Percentiles rank a stretch among this genome's conserved stretches.
Conservation (phyloP, 2,329 filamentous ascomycete genomes). For the Drechslerella coelobrocha region DNA sequence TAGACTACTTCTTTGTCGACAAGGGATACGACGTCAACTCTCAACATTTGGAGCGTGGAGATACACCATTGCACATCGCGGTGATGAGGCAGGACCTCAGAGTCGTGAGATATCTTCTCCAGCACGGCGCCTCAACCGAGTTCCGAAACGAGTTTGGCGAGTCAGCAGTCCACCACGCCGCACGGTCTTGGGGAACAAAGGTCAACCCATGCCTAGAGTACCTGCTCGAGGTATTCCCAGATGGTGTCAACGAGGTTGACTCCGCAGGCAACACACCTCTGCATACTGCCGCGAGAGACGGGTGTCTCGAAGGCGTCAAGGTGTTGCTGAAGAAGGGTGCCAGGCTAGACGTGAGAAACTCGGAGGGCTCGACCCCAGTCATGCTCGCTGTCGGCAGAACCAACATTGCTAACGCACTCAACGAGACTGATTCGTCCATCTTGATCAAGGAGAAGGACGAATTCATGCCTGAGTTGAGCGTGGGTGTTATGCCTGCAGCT, state of each 20-base stretch:
- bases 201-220: conserved; percentile 49
- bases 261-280: conserved; percentile 45
- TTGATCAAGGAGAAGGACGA: conserved; percentile 47
- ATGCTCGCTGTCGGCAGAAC: conserved; percentile 42
- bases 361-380: conserved; percentile 35
- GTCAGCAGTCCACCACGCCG: conserved; percentile 44
- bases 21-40: conserved; percentile 38
- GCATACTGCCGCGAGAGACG: conserved; percentile 46
- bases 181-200: conserved; percentile 46
- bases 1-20: conserved; percentile 47
- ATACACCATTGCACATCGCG: conserved; percentile 44
- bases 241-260: conserved; percentile 47
- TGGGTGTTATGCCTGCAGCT: conserved; percentile 39
- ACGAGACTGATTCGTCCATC: conserved; percentile 27
- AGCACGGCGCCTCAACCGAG: conserved; percentile 42
- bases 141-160: conserved; percentile 47
- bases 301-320: conserved; percentile 39
- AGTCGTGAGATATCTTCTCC: conserved; percentile 42
- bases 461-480: conserved; percentile 45
- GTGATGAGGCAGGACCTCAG: conserved; percentile 48
- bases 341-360: conserved; percentile 30
- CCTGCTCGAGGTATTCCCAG: conserved; percentile 46
- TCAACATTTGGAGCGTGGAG: conserved; percentile 43
- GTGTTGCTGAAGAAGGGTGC: conserved; percentile 41
- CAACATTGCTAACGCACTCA: conserved; percentile 26